Evolutionary conservation across 2,329 filamentous ascomycete species (phyloP).

Genomic region (Claviceps capensis): DNA sequence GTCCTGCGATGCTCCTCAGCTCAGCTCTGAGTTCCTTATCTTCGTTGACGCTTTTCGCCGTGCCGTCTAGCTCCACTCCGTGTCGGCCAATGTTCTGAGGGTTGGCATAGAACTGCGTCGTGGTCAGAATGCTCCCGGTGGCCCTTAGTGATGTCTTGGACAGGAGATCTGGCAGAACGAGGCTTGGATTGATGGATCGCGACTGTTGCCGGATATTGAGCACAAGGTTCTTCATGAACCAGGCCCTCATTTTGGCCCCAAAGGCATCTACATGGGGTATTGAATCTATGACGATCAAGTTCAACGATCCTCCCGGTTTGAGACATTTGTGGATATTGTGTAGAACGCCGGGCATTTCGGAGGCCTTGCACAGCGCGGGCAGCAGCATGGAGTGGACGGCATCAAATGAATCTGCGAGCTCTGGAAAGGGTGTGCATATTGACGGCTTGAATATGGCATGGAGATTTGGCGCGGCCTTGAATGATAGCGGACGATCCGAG

Average conservation of each 20-base stretch:
- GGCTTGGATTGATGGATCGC: conserved; percentile 44
- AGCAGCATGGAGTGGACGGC: conserved; percentile 40
- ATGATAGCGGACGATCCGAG: conserved; percentile 3
- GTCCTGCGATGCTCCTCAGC: conserved; percentile 37
- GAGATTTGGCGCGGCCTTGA: conserved; percentile 1
- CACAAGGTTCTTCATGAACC: conserved; percentile 49
- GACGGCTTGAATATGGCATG: conserved; percentile 1
- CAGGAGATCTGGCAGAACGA: conserved; percentile 45
- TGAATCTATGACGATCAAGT: conserved; percentile 50
- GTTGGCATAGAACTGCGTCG: conserved; percentile 35
- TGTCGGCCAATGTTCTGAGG: conserved; percentile 15
- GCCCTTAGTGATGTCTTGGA: conserved; percentile 38
- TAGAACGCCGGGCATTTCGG: conserved; percentile 42
- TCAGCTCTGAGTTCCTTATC: conserved; percentile 27
- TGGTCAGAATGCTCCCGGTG: conserved; percentile 32
- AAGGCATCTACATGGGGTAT: conserved; percentile 40
- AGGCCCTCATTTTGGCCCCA: conserved; percentile 42
- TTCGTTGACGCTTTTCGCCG: conserved; percentile 8
- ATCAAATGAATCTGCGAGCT: conserved; percentile 31
- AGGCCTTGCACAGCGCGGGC: conserved; percentile 40
- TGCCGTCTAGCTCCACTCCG: conserved; percentile 12
- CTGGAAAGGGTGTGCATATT: conserved; percentile 10
- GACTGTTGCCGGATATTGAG: conserved; percentile 44
- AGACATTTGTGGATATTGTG: conserved; percentile 43
- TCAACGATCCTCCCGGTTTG: conserved; percentile 38